These are phyloP conservation scores for Sanghuangporus weigelae DNA, from an alignment of 1,284 basidiomycete species.

Conservation along the genomic window DNA sequence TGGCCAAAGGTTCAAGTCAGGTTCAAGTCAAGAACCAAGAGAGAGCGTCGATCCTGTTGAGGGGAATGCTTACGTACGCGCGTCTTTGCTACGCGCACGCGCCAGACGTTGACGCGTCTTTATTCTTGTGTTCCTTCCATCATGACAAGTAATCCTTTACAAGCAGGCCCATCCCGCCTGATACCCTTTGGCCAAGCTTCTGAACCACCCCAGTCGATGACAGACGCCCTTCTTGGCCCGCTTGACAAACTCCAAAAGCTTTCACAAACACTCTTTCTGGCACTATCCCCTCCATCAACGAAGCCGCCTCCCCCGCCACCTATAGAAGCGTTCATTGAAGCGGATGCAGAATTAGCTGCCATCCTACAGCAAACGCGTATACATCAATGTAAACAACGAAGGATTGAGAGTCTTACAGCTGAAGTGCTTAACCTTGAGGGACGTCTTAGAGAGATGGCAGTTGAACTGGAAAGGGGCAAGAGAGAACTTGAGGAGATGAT, in stretches of 20 bases:
- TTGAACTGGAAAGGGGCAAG: conserved; percentile 57
- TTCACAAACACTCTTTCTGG: conserved; percentile 65
- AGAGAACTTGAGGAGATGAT: conserved; percentile 62
- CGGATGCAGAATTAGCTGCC: conserved; percentile 54
- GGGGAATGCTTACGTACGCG: background rate
- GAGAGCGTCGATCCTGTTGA: background rate
- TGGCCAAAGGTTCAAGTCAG: background rate
- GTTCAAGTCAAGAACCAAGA: background rate
- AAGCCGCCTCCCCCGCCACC: conserved; percentile 61
- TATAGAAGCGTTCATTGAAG: conserved; percentile 51
- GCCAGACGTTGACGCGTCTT: background rate
- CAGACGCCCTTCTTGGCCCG: conserved; percentile 53
- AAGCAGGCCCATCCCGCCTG: background rate
- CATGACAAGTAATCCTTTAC: background rate
- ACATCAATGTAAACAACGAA: conserved; percentile 70
- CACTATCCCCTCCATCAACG: conserved; percentile 59
- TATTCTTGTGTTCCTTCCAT: background rate
- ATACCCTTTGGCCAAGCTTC: conserved; percentile 26
- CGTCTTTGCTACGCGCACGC: background rate
- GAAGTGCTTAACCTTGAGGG: conserved; percentile 64
- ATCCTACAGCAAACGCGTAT: conserved; percentile 60
- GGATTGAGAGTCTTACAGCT: conserved; percentile 60
- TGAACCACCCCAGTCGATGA: conserved; percentile 28
- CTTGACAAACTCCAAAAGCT: conserved; percentile 57
- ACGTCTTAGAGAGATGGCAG: conserved; percentile 60